Conservation (phyloP, 2,329 filamentous ascomycete species). For the Claviceps maximensis region DNA sequence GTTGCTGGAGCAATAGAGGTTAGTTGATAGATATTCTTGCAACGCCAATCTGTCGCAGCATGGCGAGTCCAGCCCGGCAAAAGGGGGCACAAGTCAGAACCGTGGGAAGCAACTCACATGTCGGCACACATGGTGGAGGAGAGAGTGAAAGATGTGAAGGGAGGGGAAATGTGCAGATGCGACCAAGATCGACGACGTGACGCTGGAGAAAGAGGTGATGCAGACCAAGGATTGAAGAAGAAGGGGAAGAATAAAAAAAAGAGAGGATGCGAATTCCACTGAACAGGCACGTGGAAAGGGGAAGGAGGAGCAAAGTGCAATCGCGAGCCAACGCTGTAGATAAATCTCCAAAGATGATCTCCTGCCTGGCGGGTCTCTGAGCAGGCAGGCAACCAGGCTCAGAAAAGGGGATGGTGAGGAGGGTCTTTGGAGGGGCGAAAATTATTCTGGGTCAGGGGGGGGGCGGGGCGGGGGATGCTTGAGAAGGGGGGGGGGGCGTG, state of each 20-base stretch:
- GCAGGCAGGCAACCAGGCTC: neutral
- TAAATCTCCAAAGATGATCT: conserved; percentile 6
- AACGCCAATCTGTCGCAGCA: neutral
- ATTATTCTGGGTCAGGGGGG: conserved; percentile 23
- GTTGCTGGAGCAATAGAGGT: conserved; percentile 42
- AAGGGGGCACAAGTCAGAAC: conserved; percentile 1
- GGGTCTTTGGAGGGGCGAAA: conserved; percentile 25
- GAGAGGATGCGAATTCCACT: conserved; percentile 1
- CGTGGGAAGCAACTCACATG: conserved; percentile 18
- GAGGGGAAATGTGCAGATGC: neutral
- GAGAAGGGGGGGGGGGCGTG: neutral
- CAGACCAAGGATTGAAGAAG: neutral
- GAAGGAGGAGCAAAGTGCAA: conserved; percentile 15
- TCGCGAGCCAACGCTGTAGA: conserved; percentile 16
- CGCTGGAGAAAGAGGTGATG: conserved; percentile 8
- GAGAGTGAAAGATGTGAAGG: conserved; percentile 2
- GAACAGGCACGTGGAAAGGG: conserved; percentile 11
- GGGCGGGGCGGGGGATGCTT: conserved; percentile 3
- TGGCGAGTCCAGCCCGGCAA: neutral
- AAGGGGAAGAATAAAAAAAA: neutral
- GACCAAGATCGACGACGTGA: conserved; percentile 6
- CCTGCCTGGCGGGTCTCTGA: conserved; percentile 1
- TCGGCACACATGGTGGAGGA: conserved; percentile 27
- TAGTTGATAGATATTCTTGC: conserved; percentile 9
- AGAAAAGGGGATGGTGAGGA: conserved; percentile 17